These are phyloP conservation scores for Metschnikowia kofuensis DNA, from an alignment of 805 yeast species.

Conservation along the genomic window DNA sequence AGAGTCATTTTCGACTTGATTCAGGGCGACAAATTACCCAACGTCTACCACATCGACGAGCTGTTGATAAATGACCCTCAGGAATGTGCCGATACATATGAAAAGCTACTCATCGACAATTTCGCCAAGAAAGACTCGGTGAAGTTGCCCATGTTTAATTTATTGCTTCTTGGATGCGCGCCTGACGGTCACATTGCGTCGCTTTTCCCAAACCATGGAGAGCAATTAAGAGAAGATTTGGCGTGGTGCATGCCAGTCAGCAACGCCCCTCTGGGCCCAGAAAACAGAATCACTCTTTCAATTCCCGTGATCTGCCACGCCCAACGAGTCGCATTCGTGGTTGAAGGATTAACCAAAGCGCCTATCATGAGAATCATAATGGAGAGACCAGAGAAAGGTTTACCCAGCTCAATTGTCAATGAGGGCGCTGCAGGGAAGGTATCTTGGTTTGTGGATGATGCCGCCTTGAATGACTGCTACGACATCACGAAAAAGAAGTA, in stretches of 20 bases:
- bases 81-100: conserved; percentile 93
- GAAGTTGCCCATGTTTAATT: conserved; percentile 90
- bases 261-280: conserved; percentile 87
- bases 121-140: conserved; percentile 97
- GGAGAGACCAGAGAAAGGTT: conserved; percentile 96
- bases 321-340: conserved; percentile 88
- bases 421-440: conserved; percentile 97
- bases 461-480: conserved; percentile 78
- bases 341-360: conserved; percentile 94
- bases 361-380: conserved; percentile 86
- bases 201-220: conserved; percentile 86
- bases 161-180: conserved; percentile 91
- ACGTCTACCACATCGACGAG: conserved; percentile 81
- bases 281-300: conserved; percentile 81
- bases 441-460: conserved; percentile 96
- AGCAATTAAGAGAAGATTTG: conserved; percentile 78
- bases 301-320: conserved; percentile 95
- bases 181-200: conserved; percentile 98
- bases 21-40: conserved; percentile 55
- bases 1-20: conserved; percentile 74
- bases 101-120: conserved; percentile 77
- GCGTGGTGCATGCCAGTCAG: conserved; percentile 96
- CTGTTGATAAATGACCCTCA: conserved; percentile 71
- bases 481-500: conserved; percentile 67
- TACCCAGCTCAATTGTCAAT: conserved; percentile 90